Base-by-base conservation (phyloP, 23 red algal genomes). In the Gracilariopsis chorda region DNA sequence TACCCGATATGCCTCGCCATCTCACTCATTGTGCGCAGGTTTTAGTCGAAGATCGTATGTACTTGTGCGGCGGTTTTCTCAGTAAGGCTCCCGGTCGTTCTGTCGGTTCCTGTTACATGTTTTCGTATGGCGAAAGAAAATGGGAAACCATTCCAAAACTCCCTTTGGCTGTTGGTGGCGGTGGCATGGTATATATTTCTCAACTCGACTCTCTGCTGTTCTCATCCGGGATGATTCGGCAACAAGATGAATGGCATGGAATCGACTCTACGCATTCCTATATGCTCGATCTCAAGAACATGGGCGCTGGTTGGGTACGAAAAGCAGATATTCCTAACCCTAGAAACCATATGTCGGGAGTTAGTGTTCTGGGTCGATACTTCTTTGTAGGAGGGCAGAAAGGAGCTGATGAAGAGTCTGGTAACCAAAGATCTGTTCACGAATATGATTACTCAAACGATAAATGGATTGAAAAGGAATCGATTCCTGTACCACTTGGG, bases 51-150 rank as follows among this genome's bases (percentile, higher is more conserved):
- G 59, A 63, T 39, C 20, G 56, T 1, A 62, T 83, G 48, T 83
- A 83, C 51, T 8, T 83, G 78, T 83, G 78, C 16, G 78, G 78
- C 24, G 78, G 78, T 16, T 83, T 83, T 25, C 19, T 46, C 25
- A 34, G 28, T 19, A 64, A 21, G 36, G 78, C 78, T 23, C 78
- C 78, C 1, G 78, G 78, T 19, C 25, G 78, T 3, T 35, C 34
- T 8, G 42, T 83, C 3, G 39, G 35, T 2, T 23, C 36, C 25
- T 83, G 78, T 36, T 83, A 29, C 9, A 39, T 83, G 39, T 83
- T 64, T 37, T 59, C 53, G 53, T 41, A 45, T 14, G n/a, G 3
- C 0, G 7, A 21, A 10, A 41, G 55, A 27, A 17, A 46, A 27
- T 83, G 78, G 78, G 2, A 0, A 1, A 16, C 0, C 3, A 25